These are phyloP conservation scores for Fusarium transvaalense DNA, from an alignment of 2,329 filamentous ascomycete genomes.

Conservation along the genomic window DNA sequence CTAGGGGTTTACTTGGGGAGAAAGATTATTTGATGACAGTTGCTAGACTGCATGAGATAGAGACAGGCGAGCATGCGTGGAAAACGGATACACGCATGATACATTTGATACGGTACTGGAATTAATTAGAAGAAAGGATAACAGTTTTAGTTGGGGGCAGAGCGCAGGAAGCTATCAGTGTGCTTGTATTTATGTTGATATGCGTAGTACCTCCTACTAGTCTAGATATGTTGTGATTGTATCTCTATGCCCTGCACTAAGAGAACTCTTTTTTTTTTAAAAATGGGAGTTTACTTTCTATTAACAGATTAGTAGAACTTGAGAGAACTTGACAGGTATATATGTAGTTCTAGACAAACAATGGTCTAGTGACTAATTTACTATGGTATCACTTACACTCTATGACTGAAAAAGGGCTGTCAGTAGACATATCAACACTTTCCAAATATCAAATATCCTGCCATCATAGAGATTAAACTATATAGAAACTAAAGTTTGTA, in stretches of 20 bases:
- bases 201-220: neutral
- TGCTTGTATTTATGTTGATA: neutral
- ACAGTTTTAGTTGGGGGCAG: neutral
- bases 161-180: neutral
- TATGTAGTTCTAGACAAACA: no score
- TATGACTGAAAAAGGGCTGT: no score
- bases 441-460: neutral
- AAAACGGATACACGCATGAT: neutral
- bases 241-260: no score
- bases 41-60: neutral
- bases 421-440: no score
- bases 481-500: neutral
- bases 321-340: no score
- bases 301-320: no score
- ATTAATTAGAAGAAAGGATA: neutral
- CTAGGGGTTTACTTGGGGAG: neutral
- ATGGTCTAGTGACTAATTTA: no score
- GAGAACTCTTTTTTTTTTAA: no score
- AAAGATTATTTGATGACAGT: neutral
- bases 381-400: no score
- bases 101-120: neutral
- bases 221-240: neutral
- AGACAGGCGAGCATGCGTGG: neutral
- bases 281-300: no score
- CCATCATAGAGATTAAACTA: neutral